Conservation (phyloP, 768 basidiomycete species). For the Russula griseocarnosa region DNA sequence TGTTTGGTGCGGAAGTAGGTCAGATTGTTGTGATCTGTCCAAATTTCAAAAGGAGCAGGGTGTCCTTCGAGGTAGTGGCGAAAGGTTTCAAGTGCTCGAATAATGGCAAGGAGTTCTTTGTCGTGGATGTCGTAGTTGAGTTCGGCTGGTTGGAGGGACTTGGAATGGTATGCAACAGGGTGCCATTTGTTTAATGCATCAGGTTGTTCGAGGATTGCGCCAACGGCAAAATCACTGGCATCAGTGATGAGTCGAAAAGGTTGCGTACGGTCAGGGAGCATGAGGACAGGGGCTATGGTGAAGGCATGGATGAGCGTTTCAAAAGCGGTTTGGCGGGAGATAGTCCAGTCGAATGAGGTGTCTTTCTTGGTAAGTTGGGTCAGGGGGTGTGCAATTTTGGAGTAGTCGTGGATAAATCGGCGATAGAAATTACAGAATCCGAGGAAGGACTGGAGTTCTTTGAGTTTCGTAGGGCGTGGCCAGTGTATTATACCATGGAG, state of each 20-base stretch:
- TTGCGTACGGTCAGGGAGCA: rapidly evolving
- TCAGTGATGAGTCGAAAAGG: not conserved
- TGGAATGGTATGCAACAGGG: not conserved
- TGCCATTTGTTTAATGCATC: not conserved
- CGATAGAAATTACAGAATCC: not conserved
- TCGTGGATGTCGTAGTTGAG: not conserved
- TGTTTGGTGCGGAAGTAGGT: not conserved
- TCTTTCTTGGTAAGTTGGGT: not conserved
- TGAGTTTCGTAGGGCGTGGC: rapidly evolving
- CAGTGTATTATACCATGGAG: not conserved
- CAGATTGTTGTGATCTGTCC: not conserved
- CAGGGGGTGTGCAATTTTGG: not conserved
- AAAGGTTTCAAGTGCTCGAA: rapidly evolving
- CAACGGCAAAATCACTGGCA: not conserved
- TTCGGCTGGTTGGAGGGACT: too few species aligned
- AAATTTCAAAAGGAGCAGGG: too few species aligned
- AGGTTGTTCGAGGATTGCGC: not conserved
- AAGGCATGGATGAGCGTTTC: not conserved
- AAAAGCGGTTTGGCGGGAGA: rapidly evolving
- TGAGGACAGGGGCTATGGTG: not conserved
- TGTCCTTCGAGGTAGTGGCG: not conserved
- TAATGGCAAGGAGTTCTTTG: not conserved
- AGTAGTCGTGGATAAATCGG: not conserved
- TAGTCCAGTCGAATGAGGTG: not conserved
- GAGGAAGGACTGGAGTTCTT: not conserved